Evolutionary conservation across 2,329 filamentous ascomycete genomes (phyloP).

Genomic region (Penicillium aurantiogriseum): DNA sequence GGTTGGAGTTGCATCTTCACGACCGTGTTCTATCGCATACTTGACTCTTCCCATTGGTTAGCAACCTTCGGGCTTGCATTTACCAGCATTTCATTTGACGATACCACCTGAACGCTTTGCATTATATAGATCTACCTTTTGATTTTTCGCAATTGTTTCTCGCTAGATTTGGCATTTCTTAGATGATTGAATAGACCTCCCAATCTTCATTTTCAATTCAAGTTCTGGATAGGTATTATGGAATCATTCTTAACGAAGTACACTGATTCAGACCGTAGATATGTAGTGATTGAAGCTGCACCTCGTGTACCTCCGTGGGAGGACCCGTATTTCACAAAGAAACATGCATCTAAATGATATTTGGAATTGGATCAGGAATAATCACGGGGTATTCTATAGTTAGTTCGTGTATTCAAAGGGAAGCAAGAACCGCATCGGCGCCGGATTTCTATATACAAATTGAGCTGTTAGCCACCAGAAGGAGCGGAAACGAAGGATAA

Average conservation of each 20-base stretch:
- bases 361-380: not conserved
- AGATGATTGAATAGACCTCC: not conserved
- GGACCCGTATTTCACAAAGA: too few relatives aligned
- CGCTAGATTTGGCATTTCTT: not conserved
- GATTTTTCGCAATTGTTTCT: not conserved
- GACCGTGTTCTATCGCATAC: constrained; percentile 18
- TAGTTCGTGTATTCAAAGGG: constrained; percentile 21
- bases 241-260: too few relatives aligned
- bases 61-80: not conserved
- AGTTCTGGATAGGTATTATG: not conserved
- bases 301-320: not conserved
- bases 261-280: not conserved
- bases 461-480: not conserved
- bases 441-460: constrained; percentile 29
- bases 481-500: not conserved
- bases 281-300: not conserved
- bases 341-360: not conserved
- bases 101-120: constrained; percentile 4
- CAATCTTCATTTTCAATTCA: not conserved
- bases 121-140: not conserved
- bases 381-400: not conserved
- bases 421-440: constrained; percentile 35
- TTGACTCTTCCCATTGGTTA: not conserved
- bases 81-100: not conserved
- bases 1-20: constrained; percentile 25